Conservation (phyloP, 257 asterid genomes). For the Apocynum venetum region DNA sequence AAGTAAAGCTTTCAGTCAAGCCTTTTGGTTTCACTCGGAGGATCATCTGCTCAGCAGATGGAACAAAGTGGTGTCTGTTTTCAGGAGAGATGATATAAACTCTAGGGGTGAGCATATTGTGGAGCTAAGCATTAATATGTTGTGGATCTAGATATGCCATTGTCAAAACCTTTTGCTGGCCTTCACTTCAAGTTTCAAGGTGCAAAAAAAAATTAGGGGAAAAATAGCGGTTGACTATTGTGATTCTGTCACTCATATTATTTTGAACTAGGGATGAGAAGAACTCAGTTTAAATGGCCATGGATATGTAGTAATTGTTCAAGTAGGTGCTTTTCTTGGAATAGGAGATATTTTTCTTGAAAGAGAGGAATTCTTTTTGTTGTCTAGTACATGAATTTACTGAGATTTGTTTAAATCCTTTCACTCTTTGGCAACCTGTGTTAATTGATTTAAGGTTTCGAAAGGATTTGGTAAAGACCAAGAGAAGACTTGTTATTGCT, state of each 20-base stretch:
- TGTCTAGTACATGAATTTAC: not conserved
- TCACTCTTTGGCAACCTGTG: not conserved
- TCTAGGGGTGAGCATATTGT: not conserved
- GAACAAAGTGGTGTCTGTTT: not conserved
- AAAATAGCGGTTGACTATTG: not conserved
- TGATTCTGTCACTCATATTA: not conserved
- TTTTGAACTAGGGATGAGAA: not conserved
- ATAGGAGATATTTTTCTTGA: not conserved
- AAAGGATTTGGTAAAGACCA: not conserved
- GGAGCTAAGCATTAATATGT: not conserved
- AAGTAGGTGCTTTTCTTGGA: not conserved
- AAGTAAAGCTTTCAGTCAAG: conserved; percentile 4
- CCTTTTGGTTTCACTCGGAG: not conserved
- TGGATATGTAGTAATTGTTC: not conserved
- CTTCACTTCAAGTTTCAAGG: not conserved
- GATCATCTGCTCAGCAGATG: not conserved
- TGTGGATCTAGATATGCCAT: not conserved
- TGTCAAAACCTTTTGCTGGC: not conserved
- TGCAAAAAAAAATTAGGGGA: not conserved
- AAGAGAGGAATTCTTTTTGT: not conserved
- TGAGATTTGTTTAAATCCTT: not conserved
- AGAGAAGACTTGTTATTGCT: not conserved
- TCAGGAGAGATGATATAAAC: not conserved
- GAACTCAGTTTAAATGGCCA: not conserved
- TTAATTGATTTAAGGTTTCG: not conserved